Percentiles rank a stretch among this genome's conserved stretches.
Conservation (phyloP, 257 asterid genomes). For the Handroanthus guayacan region DNA sequence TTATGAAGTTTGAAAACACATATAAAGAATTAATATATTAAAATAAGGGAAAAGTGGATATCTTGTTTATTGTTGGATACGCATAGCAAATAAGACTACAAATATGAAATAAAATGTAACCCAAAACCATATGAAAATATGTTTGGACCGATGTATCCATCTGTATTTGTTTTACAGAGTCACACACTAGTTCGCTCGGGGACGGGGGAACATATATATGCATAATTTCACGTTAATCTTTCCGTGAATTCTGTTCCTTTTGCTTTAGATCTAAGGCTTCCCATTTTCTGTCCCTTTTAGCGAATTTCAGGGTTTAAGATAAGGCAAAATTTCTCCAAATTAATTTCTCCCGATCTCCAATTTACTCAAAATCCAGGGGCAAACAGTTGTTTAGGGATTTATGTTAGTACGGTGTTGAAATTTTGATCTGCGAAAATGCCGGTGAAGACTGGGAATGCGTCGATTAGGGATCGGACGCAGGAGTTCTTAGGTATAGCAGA, state of each 20-base stretch:
- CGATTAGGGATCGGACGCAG: conserved; percentile 86
- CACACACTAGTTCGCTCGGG: not conserved
- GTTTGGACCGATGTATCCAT: not conserved
- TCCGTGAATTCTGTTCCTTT: conserved; percentile 20
- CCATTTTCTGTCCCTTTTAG: not conserved
- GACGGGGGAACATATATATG: not conserved
- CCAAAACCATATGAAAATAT: no score
- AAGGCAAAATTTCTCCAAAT: conserved; percentile 12
- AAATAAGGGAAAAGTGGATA: no score
- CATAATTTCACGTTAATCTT: conserved; percentile 2
- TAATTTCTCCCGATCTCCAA: conserved; percentile 24
- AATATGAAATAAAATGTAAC: no score
- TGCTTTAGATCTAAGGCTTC: conserved; percentile 31
- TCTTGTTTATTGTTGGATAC: no score
- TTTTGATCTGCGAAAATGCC: conserved; percentile 53
- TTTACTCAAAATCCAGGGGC: conserved; percentile 11
- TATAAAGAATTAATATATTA: no score
- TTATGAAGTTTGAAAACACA: no score
- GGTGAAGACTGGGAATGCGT: conserved; percentile 60
- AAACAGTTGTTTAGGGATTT: not conserved
- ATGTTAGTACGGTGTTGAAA: conserved; percentile 26
- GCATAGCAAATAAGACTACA: no score
- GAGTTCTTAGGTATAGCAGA: conserved; percentile 76
- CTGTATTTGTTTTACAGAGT: not conserved
- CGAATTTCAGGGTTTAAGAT: conserved; percentile 37